phyloP scores from a whole-genome alignment of 371 early-diverging fungal genomes.

The Lichtheimia ramosa region DNA sequence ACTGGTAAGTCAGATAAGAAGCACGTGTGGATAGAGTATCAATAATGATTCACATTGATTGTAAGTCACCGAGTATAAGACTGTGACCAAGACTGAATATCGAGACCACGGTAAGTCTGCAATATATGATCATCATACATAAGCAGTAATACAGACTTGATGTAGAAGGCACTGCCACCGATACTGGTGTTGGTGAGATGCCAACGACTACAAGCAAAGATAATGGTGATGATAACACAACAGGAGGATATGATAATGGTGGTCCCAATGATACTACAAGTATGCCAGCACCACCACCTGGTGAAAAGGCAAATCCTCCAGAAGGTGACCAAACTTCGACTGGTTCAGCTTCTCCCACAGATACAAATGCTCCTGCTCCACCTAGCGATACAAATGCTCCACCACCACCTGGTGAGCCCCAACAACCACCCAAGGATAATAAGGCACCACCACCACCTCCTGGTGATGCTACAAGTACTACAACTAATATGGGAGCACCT shows the following conservation, averaged over 20 bases:
- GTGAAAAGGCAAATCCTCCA: not conserved
- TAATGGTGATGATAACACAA: not conserved
- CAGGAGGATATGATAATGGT: slow-evolving; percentile 1
- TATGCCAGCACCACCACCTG: slow-evolving; percentile 1
- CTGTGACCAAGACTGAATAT: slow-evolving; percentile 20
- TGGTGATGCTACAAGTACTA: too few relatives aligned
- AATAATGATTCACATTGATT: not conserved
- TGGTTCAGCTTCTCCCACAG: not conserved
- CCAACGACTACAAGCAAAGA: not conserved
- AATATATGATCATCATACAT: too few relatives aligned
- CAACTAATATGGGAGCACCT: too few relatives aligned
- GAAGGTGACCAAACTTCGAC: not conserved
- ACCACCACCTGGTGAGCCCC: not conserved
- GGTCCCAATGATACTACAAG: slow-evolving; percentile 1
- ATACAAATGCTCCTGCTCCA: not conserved
- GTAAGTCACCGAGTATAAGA: slow-evolving; percentile 17
- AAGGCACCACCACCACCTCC: too few relatives aligned
- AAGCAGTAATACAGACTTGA: too few relatives aligned
- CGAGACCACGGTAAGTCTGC: slow-evolving; percentile 3
- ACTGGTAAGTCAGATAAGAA: slow-evolving; percentile 10
- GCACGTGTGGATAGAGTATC: too few relatives aligned
- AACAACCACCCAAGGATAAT: too few relatives aligned
- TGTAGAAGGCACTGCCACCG: not conserved
- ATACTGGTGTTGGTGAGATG: not conserved
- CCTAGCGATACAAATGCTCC: not conserved